phyloP scores from a whole-genome alignment of 148 eudicot species.

The Fagopyrum homotropicum region DNA sequence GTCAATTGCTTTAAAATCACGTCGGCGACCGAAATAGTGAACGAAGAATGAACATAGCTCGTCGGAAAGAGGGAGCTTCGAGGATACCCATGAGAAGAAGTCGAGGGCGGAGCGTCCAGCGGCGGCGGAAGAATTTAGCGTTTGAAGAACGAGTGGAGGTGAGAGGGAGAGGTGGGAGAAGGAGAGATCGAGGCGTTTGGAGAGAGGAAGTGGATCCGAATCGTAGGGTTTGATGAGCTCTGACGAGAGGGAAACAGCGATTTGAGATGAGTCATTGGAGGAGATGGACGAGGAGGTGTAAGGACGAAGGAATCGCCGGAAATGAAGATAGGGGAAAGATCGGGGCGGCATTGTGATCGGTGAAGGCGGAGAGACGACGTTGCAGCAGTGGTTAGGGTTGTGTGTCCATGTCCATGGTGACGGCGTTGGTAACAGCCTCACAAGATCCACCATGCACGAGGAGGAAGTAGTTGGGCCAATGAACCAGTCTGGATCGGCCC shows the following conservation, averaged over 20 bases:
- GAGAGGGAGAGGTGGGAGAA: slow-evolving; percentile 57
- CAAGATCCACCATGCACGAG: too few species aligned
- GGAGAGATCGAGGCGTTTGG: slow-evolving; percentile 55
- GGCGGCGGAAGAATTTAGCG: slow-evolving; percentile 42
- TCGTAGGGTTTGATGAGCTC: slow-evolving; percentile 43
- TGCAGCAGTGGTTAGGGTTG: too few species aligned
- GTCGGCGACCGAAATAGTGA: slow-evolving; percentile 60
- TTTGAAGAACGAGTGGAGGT: slow-evolving; percentile 33
- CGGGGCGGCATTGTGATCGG: slow-evolving; percentile 1
- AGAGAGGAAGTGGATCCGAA: slow-evolving; percentile 31
- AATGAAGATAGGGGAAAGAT: background rate
- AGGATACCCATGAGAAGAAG: slow-evolving; percentile 50
- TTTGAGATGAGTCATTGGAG: background rate
- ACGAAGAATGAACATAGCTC: slow-evolving; percentile 45
- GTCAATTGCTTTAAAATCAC: slow-evolving; percentile 62
- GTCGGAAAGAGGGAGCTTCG: slow-evolving; percentile 29
- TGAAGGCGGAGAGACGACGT: background rate
- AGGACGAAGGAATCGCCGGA: background rate
- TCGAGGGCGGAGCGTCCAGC: slow-evolving; percentile 49
- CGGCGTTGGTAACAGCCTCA: too few species aligned
- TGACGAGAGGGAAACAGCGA: slow-evolving; percentile 41
- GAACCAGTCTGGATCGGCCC: too few species aligned
- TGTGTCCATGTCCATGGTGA: too few species aligned
- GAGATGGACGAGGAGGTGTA: slow-evolving; percentile 2
- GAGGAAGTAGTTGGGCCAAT: too few species aligned